Base-by-base conservation (phyloP, 192 early-diverging fungal species). In the Geranomyces variabilis region DNA sequence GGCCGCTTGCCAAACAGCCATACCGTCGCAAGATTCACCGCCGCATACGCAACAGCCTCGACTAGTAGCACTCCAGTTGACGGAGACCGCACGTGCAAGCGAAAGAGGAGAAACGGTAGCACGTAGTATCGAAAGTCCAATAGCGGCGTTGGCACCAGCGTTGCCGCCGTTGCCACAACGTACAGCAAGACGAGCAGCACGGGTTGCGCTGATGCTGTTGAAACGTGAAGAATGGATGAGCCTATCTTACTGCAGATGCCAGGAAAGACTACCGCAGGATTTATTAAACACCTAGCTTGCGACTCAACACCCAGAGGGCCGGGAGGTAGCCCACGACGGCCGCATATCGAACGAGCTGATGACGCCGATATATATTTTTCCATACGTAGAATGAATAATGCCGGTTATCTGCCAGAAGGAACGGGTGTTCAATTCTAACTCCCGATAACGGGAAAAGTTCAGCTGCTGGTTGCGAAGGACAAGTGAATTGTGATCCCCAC, bases 71-170 rank as follows among this genome's bases (percentile, higher is more conserved):
- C 4, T 15, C 22, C 17, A 77, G 72, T 51, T 73, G 53, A 13
- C 75, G 78, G 43, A 67, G 78, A 57, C 34, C 72, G 21, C 69
- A 91, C 80, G 66, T 93, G 86, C 29, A 96, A 59, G 10, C 91
- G 82, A 41, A 87, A 88, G 68, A 98, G 78, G 34, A 88, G 75
- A 69, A 86, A 94, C 0, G 95, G 95, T 14, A 96, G 80, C 26
- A 97, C 91, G 82, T 93, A 99, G 84, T 99, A 99, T 48, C 96
- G 80, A 74, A 97, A 94, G 78, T 99, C 96, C 44, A 99, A 75
- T 55, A 99, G 80, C 5, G 96, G 96, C 0, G 94, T 94, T 0
- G 96, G 96, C 1, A 99, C 81, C 10, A 97, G 80, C 12, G 88
- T 88, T 14, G 91, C 70, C 0, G 82, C 80, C 0, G 85, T 80